Conservation (phyloP, 805 yeast species). For the Starmerella floris region DNA sequence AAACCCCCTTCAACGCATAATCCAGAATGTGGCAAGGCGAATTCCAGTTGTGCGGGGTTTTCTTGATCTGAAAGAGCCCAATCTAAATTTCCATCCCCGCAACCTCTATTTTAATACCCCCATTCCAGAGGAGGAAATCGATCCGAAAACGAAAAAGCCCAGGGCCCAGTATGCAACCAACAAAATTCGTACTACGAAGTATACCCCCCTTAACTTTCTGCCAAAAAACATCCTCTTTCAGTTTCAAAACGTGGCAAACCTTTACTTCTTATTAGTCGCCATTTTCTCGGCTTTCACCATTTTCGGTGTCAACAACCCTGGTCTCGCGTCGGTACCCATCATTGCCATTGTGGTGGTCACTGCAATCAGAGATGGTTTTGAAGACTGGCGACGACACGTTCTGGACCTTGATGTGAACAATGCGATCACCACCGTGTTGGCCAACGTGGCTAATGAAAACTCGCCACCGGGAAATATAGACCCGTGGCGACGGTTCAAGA, state of each 20-base stretch:
- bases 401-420: constrained; percentile 60
- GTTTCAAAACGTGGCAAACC: constrained; percentile 79
- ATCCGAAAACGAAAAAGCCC: constrained; percentile 54
- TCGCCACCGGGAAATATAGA: constrained; percentile 42
- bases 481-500: constrained; percentile 58
- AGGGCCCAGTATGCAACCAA: constrained; percentile 59
- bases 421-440: constrained; percentile 44
- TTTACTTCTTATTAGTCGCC: constrained; percentile 67
- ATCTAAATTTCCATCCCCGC: constrained; percentile 24
- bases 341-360: constrained; percentile 66
- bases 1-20: constrained; percentile 1
- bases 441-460: constrained; percentile 45
- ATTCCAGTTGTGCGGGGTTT: constrained; percentile 17
- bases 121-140: constrained; percentile 34
- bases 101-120: constrained; percentile 38
- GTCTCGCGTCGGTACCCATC: constrained; percentile 64
- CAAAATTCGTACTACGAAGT: constrained; percentile 89
- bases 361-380: constrained; percentile 64
- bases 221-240: constrained; percentile 75
- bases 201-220: constrained; percentile 76
- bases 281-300: constrained; percentile 62
- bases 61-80: constrained; percentile 15
- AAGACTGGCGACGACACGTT: constrained; percentile 53
- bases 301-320: constrained; percentile 64
- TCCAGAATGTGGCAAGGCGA: constrained; percentile 23